Percentiles rank a stretch among this genome's conserved stretches.
Evolutionary conservation across 2,329 filamentous ascomycete genomes (phyloP).

Genomic region (Alternaria incomplexa): DNA sequence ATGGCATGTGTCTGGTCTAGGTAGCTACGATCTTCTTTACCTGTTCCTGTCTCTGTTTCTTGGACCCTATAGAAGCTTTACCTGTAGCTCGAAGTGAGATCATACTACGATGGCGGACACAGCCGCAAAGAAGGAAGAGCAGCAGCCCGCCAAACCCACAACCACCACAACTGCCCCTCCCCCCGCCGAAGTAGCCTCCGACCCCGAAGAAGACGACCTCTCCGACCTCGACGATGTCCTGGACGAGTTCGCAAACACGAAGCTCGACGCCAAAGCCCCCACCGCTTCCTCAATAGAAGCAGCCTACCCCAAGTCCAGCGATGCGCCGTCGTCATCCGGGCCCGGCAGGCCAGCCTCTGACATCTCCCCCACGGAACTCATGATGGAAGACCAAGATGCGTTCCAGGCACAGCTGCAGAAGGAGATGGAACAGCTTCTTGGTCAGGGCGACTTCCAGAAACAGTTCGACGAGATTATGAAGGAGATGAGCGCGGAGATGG

Average conservation of each 20-base stretch:
- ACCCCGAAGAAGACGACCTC: constrained; percentile 90
- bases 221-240: constrained; percentile 96
- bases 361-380: constrained; percentile 36
- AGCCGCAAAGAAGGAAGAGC: constrained; percentile 25
- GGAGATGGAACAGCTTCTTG: constrained; percentile 84
- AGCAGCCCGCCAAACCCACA: constrained; percentile 15
- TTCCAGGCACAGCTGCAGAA: constrained; percentile 87
- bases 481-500: constrained; percentile 61
- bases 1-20: constrained; percentile 1
- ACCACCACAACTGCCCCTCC: constrained; percentile 23
- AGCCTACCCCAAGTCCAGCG: constrained; percentile 37
- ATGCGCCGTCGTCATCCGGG: constrained; percentile 48
- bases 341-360: constrained; percentile 46
- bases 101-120: constrained; percentile 26
- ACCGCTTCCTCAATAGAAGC: constrained; percentile 33
- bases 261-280: constrained; percentile 58
- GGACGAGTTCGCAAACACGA: constrained; percentile 80
- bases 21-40: neutral
- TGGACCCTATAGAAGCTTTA: neutral
- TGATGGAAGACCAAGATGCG: constrained; percentile 62
- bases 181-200: constrained; percentile 63
- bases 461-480: constrained; percentile 82
- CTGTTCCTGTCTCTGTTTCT: neutral
- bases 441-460: constrained; percentile 74
- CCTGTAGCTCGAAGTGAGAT: neutral